Evolutionary conservation across 2,329 filamentous ascomycete species (phyloP).

Genomic region (Phoma sp.): DNA sequence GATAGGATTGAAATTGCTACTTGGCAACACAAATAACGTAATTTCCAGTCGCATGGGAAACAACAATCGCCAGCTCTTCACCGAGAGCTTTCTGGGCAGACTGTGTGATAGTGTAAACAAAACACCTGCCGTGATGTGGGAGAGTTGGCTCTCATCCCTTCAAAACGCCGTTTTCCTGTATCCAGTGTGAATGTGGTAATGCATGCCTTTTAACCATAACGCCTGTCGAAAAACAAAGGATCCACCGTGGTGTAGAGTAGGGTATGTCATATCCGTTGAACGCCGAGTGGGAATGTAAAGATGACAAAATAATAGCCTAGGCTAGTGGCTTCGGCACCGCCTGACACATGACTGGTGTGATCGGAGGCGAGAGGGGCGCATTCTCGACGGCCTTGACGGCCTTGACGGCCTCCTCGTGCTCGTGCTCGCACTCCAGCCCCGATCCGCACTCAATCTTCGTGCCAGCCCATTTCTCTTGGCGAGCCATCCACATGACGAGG

Average conservation of each 20-base stretch:
- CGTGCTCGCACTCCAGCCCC: slow-evolving; percentile 5
- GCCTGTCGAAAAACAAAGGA: slow-evolving; percentile 2
- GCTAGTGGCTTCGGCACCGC: slow-evolving; percentile 20
- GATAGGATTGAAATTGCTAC: background rate
- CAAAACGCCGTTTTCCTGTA: slow-evolving; percentile 9
- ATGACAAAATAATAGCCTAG: slow-evolving; percentile 12
- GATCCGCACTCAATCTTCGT: slow-evolving; percentile 16
- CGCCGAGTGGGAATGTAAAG: background rate
- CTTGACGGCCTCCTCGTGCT: slow-evolving; percentile 1
- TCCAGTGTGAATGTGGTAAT: background rate
- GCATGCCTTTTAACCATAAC: slow-evolving; percentile 4
- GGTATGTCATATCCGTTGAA: slow-evolving; percentile 2
- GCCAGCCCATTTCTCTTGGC: slow-evolving; percentile 38
- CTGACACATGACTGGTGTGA: slow-evolving; percentile 25
- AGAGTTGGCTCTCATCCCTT: slow-evolving; percentile 5
- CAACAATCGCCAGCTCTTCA: slow-evolving; percentile 1
- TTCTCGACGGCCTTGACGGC: slow-evolving; percentile 8
- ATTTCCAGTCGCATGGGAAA: background rate
- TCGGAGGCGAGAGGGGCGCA: slow-evolving; percentile 31
- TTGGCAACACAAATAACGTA: background rate
- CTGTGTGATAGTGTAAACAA: background rate
- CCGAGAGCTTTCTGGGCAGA: background rate
- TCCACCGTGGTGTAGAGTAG: slow-evolving; percentile 8
- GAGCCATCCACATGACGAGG: slow-evolving; percentile 48
- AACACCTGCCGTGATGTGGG: background rate